A percentile compares a stretch with the other conserved stretches of the same genome.
These are phyloP conservation scores for Rubroshorea leprosula DNA, from an alignment of 345 rosid genomes.

Conservation along the genomic window DNA sequence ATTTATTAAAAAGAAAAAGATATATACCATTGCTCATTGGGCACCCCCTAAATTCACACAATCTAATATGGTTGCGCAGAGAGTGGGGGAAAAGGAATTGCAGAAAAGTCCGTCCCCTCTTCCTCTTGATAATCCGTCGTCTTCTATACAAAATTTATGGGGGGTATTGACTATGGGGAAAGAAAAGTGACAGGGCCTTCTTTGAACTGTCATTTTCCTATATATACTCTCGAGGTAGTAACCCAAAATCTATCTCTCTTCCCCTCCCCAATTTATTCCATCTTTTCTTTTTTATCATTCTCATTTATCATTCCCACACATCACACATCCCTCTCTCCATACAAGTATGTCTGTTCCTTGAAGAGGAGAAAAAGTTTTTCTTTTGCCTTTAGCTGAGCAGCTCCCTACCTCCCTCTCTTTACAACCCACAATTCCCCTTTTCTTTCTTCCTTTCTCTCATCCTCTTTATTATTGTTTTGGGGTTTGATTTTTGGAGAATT, in stretches of 20 bases:
- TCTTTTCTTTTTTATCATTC: neutral
- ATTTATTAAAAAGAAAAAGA: neutral
- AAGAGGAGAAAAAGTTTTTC: neutral
- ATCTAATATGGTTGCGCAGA: neutral
- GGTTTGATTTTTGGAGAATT: neutral
- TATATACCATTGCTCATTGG: neutral
- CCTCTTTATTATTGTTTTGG: neutral
- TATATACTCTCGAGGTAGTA: conserved; percentile 45
- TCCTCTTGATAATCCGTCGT: neutral
- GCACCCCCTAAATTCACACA: neutral
- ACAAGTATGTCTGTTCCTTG: conserved; percentile 17
- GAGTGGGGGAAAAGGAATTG: conserved; percentile 21
- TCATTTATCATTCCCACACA: conserved; percentile 14
- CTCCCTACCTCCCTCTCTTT: neutral
- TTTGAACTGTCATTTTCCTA: conserved; percentile 46
- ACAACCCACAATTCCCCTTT: neutral
- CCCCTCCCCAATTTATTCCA: neutral
- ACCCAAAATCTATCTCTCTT: conserved; percentile 13
- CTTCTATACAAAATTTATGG: conserved; percentile 1
- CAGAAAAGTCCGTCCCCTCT: neutral
- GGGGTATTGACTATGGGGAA: conserved; percentile 28
- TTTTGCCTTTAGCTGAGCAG: neutral
- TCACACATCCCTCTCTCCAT: conserved; percentile 21
- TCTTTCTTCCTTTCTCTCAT: neutral
- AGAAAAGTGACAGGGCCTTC: conserved; percentile 19